phyloP scores from a whole-genome alignment of 1,139 yeast species.

The Casaregolazyma lundiana region DNA sequence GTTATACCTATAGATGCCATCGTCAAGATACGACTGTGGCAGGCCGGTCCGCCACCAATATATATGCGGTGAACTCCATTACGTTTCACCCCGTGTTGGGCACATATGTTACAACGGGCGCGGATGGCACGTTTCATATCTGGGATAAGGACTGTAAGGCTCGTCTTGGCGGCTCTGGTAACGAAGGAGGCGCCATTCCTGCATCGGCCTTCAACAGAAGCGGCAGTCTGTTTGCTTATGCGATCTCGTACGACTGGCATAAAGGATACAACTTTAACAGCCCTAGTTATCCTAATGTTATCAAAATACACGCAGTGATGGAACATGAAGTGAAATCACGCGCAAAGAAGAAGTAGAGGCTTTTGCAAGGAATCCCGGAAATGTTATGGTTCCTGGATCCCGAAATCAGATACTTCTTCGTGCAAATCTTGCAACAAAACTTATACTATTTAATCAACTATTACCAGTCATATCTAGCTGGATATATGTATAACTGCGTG shows the following conservation, averaged over 20 bases:
- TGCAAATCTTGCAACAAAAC: too few species aligned
- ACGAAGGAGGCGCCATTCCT: conserved; percentile 68
- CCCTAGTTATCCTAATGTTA: conserved; percentile 66
- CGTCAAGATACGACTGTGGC: conserved; percentile 44
- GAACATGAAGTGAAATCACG: conserved; percentile 87
- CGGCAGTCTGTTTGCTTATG: conserved; percentile 87
- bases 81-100: conserved; percentile 87
- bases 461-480: too few species aligned
- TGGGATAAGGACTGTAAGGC: conserved; percentile 97
- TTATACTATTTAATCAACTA: too few species aligned
- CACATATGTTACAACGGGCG: conserved; percentile 90
- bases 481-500: too few species aligned
- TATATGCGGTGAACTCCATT: conserved; percentile 76
- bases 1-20: conserved; percentile 93
- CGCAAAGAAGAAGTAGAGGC: conserved; percentile 28
- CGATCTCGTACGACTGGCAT: conserved; percentile 92
- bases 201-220: conserved; percentile 75
- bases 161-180: conserved; percentile 76
- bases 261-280: conserved; percentile 76
- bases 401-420: too few species aligned
- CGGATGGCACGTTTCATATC: conserved; percentile 89
- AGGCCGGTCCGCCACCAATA: conserved; percentile 42
- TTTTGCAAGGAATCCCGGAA: too few species aligned
- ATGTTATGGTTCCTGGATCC: too few species aligned
- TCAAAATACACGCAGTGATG: conserved; percentile 77